phyloP scores from a whole-genome alignment of 2,329 filamentous ascomycete species.

The Chaetothyriales sp. region DNA sequence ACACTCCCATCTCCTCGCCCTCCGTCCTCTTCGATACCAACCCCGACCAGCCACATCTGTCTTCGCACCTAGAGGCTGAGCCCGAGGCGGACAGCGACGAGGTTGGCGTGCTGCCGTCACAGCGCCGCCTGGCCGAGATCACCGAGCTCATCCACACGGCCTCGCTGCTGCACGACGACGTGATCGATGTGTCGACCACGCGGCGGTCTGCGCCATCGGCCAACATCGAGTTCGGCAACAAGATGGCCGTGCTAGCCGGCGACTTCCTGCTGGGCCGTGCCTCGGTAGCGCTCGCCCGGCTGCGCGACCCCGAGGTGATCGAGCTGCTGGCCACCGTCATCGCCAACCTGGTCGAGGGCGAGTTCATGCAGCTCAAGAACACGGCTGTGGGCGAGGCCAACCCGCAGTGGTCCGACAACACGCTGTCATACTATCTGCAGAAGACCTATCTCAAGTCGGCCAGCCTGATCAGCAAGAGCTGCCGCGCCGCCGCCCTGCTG shows the following conservation, averaged over 20 bases:
- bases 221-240: conserved; percentile 93
- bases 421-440: conserved; percentile 83
- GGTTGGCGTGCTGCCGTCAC: conserved; percentile 66
- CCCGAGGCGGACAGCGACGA: conserved; percentile 29
- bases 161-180: conserved; percentile 91
- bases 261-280: conserved; percentile 88
- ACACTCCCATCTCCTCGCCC: conserved; percentile 45
- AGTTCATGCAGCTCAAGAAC: conserved; percentile 99
- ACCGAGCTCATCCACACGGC: conserved; percentile 95
- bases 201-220: conserved; percentile 73
- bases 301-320: conserved; percentile 85
- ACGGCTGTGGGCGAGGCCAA: conserved; percentile 74
- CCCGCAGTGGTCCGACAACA: conserved; percentile 74
- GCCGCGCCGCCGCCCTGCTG: conserved; percentile 73
- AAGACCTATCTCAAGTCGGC: conserved; percentile 98
- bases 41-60: conserved; percentile 42
- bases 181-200: conserved; percentile 82
- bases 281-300: conserved; percentile 77
- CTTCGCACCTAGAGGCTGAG: conserved; percentile 36
- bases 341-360: conserved; percentile 91
- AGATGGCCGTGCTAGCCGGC: conserved; percentile 96
- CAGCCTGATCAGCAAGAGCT: conserved; percentile 89
- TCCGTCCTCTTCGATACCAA: conserved; percentile 66
- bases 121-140: conserved; percentile 85
- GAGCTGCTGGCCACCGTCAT: conserved; percentile 93